A percentile compares a stretch with the other conserved stretches of the same genome.
Evolutionary conservation across 805 yeast species (phyloP).

Genomic region (Schwanniomyces polymorphus): DNA sequence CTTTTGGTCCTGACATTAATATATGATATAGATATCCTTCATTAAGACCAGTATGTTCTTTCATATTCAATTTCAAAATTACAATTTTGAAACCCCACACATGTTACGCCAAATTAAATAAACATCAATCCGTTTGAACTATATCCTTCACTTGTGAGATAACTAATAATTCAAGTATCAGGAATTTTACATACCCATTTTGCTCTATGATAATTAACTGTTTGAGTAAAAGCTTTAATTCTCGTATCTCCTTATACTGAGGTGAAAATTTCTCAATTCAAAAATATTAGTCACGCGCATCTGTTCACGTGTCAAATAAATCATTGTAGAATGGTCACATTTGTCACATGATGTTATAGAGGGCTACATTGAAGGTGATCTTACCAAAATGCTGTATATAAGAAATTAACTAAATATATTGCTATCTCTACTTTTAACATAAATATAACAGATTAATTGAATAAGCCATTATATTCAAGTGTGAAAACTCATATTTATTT

Average conservation of each 20-base stretch:
- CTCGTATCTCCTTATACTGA: not conserved
- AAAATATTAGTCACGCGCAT: not conserved
- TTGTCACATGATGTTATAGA: not conserved
- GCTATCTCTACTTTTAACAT: not conserved
- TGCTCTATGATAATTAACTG: slow-evolving; percentile 6
- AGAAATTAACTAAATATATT: not conserved
- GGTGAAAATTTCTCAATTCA: slow-evolving; percentile 1
- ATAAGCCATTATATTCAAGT: not conserved
- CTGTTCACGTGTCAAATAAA: not conserved
- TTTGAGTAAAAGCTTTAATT: not conserved
- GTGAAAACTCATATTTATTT: not conserved
- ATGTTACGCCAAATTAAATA: too few species aligned
- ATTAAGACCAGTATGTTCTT: too few species aligned
- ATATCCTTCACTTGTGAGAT: not conserved
- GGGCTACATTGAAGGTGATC: not conserved
- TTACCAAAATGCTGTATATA: not conserved
- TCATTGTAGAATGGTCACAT: not conserved
- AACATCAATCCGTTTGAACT: too few species aligned
- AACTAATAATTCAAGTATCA: not conserved
- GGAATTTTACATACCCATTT: slow-evolving; percentile 11
- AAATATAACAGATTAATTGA: not conserved
- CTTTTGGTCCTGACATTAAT: too few species aligned
- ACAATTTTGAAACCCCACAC: too few species aligned
- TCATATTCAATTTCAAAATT: too few species aligned
- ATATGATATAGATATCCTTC: too few species aligned